Evolutionary conservation across 768 basidiomycete species (phyloP).

Genomic region (Leccinum longicurvipes): DNA sequence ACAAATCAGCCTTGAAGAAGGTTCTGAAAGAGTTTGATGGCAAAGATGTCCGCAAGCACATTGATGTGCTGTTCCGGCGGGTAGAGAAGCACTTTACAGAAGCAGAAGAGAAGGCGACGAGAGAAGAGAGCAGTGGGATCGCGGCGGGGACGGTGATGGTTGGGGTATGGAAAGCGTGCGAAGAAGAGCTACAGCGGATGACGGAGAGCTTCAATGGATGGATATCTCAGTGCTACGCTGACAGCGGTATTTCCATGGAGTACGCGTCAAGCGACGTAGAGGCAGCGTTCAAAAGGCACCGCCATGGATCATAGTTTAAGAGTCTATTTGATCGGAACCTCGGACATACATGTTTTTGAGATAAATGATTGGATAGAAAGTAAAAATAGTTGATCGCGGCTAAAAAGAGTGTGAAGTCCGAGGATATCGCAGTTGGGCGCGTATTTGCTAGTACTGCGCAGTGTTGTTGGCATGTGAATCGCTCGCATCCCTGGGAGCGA

Average conservation of each 20-base stretch:
- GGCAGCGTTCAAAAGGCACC: constrained; percentile 68
- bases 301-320: constrained; percentile 26
- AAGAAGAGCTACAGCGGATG: constrained; percentile 74
- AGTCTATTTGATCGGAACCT: constrained; percentile 6
- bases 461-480: constrained; percentile 9
- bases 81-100: constrained; percentile 97
- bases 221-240: constrained; percentile 77
- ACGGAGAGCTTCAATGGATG: constrained; percentile 65
- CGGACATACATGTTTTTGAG: constrained; percentile 9
- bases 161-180: constrained; percentile 89
- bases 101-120: constrained; percentile 61
- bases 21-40: constrained; percentile 78
- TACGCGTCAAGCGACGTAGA: constrained; percentile 76
- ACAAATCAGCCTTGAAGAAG: constrained; percentile 74
- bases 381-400: not conserved
- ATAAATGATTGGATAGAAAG: not conserved
- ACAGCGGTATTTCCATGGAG: constrained; percentile 68
- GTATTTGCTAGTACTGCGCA: not conserved
- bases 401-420: not conserved
- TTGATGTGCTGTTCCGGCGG: constrained; percentile 83
- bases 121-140: constrained; percentile 51
- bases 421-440: constrained; percentile 13
- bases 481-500: constrained; percentile 14
- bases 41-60: constrained; percentile 87
- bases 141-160: constrained; percentile 65